Evolutionary conservation across 2,329 filamentous ascomycete species (phyloP).

Genomic region (Scytalidium lignicola): DNA sequence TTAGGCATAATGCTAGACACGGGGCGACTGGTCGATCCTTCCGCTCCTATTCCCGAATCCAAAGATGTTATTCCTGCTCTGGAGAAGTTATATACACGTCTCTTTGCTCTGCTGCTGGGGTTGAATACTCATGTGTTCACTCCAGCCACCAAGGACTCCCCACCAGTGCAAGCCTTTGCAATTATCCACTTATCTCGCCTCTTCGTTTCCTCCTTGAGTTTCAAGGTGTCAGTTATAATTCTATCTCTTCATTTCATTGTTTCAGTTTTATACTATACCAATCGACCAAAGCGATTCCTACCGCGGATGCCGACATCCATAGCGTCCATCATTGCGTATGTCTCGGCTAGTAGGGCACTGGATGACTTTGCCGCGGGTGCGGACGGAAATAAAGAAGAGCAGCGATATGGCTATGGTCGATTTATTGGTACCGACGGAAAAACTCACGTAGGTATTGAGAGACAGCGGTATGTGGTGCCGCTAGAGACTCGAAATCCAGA

Average conservation of each 20-base stretch:
- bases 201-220: slow-evolving; percentile 42
- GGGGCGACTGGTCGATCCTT: slow-evolving; percentile 31
- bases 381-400: slow-evolving; percentile 1
- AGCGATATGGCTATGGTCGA: slow-evolving; percentile 42
- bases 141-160: accelerated
- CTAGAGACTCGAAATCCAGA: slow-evolving; percentile 18
- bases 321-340: slow-evolving; percentile 40
- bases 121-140: slow-evolving; percentile 37
- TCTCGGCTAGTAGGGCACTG: slow-evolving; percentile 41
- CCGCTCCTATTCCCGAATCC: slow-evolving; percentile 26
- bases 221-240: slow-evolving; percentile 39
- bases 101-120: slow-evolving; percentile 40
- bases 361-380: slow-evolving; percentile 26
- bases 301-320: slow-evolving; percentile 47
- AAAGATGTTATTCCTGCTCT: slow-evolving; percentile 20
- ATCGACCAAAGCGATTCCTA: slow-evolving; percentile 36
- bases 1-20: slow-evolving; percentile 26
- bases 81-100: slow-evolving; percentile 25
- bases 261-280: slow-evolving; percentile 37
- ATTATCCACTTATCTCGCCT: slow-evolving; percentile 34
- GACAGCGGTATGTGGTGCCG: slow-evolving; percentile 37
- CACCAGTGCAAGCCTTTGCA: neutral
- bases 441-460: slow-evolving; percentile 47
- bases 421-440: slow-evolving; percentile 43
- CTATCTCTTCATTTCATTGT: slow-evolving; percentile 39